Percentiles rank a stretch among this genome's conserved stretches.
phyloP scores from a whole-genome alignment of 2,329 filamentous ascomycete species.

The Arthrinium phaeospermum region DNA sequence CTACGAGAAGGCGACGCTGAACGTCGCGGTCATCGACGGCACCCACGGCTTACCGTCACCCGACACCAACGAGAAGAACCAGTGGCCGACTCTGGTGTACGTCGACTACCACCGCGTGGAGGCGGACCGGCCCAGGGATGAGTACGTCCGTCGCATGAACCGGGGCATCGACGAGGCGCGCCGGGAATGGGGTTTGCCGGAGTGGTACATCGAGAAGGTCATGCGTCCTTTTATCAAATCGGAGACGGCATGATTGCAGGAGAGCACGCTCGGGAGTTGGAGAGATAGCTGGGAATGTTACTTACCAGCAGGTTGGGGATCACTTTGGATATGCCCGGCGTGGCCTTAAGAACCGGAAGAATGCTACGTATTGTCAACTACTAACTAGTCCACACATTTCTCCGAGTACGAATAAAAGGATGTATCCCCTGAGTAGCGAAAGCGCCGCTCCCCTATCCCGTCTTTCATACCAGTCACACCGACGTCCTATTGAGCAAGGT shows the following conservation, averaged over 20 bases:
- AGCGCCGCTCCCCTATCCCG: neutral
- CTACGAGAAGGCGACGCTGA: conserved; percentile 61
- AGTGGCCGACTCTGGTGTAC: conserved; percentile 60
- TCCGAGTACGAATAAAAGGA: too few species aligned
- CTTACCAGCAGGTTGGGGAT: too few species aligned
- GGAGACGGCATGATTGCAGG: neutral
- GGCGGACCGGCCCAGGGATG: conserved; percentile 51
- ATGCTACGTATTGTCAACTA: neutral
- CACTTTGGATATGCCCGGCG: too few species aligned
- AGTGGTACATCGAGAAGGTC: conserved; percentile 58
- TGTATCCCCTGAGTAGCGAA: too few species aligned
- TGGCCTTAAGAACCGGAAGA: neutral
- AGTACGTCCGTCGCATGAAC: conserved; percentile 71
- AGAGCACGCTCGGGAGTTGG: too few species aligned
- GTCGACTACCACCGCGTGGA: conserved; percentile 53
- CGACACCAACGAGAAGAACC: conserved; percentile 1
- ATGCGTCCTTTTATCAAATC: conserved; percentile 53
- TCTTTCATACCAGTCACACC: neutral
- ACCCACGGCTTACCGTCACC: conserved; percentile 22
- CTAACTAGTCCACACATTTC: neutral
- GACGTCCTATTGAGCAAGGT: neutral
- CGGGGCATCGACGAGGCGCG: conserved; percentile 64
- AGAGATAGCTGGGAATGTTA: too few species aligned
- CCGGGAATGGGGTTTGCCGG: conserved; percentile 57
- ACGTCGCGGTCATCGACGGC: conserved; percentile 33